Evolutionary conservation across 75 land plant genomes (phyloP), one percentile per base, ranked within the genome.

Genomic region (Pinus taeda): DNA sequence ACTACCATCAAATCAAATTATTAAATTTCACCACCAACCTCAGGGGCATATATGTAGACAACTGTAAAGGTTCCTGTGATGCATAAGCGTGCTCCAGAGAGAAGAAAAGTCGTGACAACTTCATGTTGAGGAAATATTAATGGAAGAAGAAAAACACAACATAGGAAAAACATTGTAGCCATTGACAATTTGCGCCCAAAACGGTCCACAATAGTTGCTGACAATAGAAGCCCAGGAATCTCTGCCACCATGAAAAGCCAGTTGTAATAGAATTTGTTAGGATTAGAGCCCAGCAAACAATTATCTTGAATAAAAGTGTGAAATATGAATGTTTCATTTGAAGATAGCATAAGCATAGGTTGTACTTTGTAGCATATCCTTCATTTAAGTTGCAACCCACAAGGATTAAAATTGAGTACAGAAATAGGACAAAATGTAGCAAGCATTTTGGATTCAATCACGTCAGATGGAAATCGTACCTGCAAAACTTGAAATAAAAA

Each of bases 11-110:
- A 60, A 20, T 60, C n/a, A 60, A 60, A 20, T 60, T 60, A 21
- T 20, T 18, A 53, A 49, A 9, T 21, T 53, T 21, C 12, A 20
- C 74, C 15, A 77, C 70, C 76, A 71, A 95, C 98, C 98, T 95
- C 98, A 22, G 96, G 98, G 14, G 96, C 98, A 84, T 95, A 95
- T 56, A 95, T 86, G 65, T 89, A 90, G 20, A 93, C 77, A 79
- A 95, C 83, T 55, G 93, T 93, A 84, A 91, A 93, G 79, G 94
- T 86, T 63, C 82, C 88, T 37, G 89, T 83, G 65, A 95, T 93
- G 82, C 89, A 91, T 71, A 87, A 78, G 20, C 98, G 93, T 74
- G 89, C 98, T 45, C 92, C 86, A 83, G 91, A 95, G 12, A 95
- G 84, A 61, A 91, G 84, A 53, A 76, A 57, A 11, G 94, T 91